Evolutionary conservation across 1,284 basidiomycete genomes (phyloP), one percentile per base, ranked within the genome.

Genomic region (Marasmius sp.): DNA sequence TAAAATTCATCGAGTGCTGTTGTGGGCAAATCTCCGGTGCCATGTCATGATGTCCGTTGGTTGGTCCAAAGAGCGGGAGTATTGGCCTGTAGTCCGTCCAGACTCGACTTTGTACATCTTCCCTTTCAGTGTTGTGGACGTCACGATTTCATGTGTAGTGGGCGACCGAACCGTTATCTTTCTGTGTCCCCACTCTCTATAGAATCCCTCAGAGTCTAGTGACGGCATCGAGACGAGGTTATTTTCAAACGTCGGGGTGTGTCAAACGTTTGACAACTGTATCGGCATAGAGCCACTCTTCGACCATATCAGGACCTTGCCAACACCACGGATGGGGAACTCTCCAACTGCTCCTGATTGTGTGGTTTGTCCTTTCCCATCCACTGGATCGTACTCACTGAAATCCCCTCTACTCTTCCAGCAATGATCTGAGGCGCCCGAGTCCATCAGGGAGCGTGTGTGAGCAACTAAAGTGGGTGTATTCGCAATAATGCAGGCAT

Each of bases 21-120:
- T 57, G 45, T 64, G 63, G 3, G 33, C 63, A 33, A 61, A 45
- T 6, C 62, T 11, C 8, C 59, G 6, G 33, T 64, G 63, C 57
- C 60, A 61, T 27, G 47, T 58, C 43, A 18, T 43, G 12, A 61
- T 22, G 9, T 59, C 54, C 1, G 48, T 45, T 2, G 58, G 61
- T 20, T 57, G 38, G 38, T 54, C 34, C 41, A 57, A 57, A 7
- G 57, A 65, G 2, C 58, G 22, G 9, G 39, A 41, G 16, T 41
- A 41, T 9, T 41, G 9, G 9, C 9, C 39, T 41, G n/a, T n/a
- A n/a, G 39, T 9, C 9, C 16, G 39, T 18, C 48, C 48, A 39
- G 9, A 9, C 39, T 41, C 9, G 39, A 41, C 9, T 16, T 41
- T 16, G 16, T 41, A 41, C 39, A 41, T 41, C 16, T 41, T 41